These are phyloP conservation scores for Mortierella sp. DNA, from an alignment of 371 early-diverging fungal genomes.

Conservation along the genomic window DNA sequence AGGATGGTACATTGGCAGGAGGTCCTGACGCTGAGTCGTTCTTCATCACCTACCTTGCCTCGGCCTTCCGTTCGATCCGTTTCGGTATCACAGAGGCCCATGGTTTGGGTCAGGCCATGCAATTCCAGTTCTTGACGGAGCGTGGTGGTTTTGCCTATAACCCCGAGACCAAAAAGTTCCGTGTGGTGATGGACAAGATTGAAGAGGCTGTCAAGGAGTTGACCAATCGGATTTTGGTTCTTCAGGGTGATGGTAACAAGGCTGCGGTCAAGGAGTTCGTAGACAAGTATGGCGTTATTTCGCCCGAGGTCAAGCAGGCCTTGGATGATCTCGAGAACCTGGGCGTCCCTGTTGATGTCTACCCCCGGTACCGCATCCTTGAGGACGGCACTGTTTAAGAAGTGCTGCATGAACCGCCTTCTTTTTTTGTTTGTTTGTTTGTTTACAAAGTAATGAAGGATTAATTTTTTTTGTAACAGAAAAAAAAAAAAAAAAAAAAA, in stretches of 20 bases:
- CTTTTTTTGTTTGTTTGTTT: neutral
- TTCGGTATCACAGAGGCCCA: conserved; percentile 86
- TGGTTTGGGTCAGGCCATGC: conserved; percentile 80
- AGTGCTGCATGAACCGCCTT: too few species aligned
- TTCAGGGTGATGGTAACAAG: conserved; percentile 86
- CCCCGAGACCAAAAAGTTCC: conserved; percentile 57
- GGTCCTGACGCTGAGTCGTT: conserved; percentile 68
- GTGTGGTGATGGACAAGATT: conserved; percentile 76
- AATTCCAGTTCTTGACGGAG: conserved; percentile 78
- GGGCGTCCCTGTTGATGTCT: conserved; percentile 51
- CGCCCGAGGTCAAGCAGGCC: conserved; percentile 60
- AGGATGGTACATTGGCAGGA: conserved; percentile 68
- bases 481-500: neutral
- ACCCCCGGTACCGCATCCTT: conserved; percentile 48
- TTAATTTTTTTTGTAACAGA: neutral
- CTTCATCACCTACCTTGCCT: conserved; percentile 83
- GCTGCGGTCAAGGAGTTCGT: conserved; percentile 69
- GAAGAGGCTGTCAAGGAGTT: conserved; percentile 71
- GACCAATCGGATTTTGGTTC: conserved; percentile 74
- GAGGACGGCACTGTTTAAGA: conserved; percentile 47
- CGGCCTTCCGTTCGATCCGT: conserved; percentile 83
- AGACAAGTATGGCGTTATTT: conserved; percentile 66
- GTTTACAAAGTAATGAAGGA: neutral
- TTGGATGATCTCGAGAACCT: conserved; percentile 63
- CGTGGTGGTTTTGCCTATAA: conserved; percentile 73